These are phyloP conservation scores for Acer saccharum DNA, from an alignment of 345 rosid genomes.

Conservation along the genomic window DNA sequence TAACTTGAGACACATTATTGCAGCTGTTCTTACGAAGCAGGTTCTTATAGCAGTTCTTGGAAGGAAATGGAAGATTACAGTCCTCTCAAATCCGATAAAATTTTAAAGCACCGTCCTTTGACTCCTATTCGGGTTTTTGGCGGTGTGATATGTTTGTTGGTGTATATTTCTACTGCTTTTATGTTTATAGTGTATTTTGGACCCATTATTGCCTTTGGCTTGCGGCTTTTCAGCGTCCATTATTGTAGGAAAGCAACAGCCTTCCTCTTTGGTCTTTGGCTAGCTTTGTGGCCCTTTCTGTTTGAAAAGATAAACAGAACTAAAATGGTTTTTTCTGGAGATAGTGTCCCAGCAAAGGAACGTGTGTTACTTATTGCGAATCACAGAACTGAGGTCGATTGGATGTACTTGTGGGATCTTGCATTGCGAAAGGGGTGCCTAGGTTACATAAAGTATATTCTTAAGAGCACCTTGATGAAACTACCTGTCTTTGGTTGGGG, in stretches of 20 bases:
- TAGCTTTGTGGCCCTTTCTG: constrained; percentile 82
- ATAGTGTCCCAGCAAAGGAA: constrained; percentile 50
- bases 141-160: constrained; percentile 61
- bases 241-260: constrained; percentile 58
- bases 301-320: constrained; percentile 80
- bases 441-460: constrained; percentile 73
- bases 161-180: constrained; percentile 69
- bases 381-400: constrained; percentile 92
- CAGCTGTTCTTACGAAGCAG: constrained; percentile 31
- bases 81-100: constrained; percentile 42
- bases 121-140: constrained; percentile 62
- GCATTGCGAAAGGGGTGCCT: constrained; percentile 77
- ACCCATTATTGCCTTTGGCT: constrained; percentile 42
- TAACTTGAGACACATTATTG: constrained; percentile 36
- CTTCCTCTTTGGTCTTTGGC: constrained; percentile 66
- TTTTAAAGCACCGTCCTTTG: constrained; percentile 54
- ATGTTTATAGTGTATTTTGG: constrained; percentile 65
- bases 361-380: constrained; percentile 69
- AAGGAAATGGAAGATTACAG: constrained; percentile 49
- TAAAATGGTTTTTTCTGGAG: constrained; percentile 67
- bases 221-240: constrained; percentile 51
- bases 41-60: constrained; percentile 18
- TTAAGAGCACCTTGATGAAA: constrained; percentile 85
- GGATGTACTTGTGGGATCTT: constrained; percentile 92
- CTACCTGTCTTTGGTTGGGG: constrained; percentile 87